Evolutionary conservation across 805 yeast species (phyloP), one percentile per base, ranked within the genome.

Genomic region (Yamadazyma tumulicola): DNA sequence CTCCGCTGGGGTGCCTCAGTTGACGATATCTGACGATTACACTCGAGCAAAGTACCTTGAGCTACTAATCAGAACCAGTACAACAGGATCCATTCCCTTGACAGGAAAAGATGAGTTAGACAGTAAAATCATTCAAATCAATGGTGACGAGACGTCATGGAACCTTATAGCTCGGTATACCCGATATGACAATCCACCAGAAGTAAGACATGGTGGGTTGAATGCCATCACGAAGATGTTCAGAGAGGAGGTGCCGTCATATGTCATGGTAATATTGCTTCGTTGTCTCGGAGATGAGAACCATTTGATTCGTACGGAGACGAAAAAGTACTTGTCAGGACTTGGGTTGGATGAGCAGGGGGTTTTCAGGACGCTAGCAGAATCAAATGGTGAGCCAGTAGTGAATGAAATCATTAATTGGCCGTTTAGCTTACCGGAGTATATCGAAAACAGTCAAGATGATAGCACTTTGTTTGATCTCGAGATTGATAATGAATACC

Each of bases 401-500:
- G n/a, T 6, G 7, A 12, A 26, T 11, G 29, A 26, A 26, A 6
- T 26, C 7, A 6, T 6, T n/a, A 13, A 6, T 18, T 29, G 22
- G n/a, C 26, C 25, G 12, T 29, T 12, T 13, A 8, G 6, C 5
- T 6, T 29, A 19, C 12, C 17, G 12, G 26, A 29, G 13, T 31
- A 16, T 12, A 23, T 23, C 5, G 14, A 22, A 5, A 31, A 31
- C 21, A 4, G 12, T 15, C 11, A 23, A 6, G 37, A 42, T 5
- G 62, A 56, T 14, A 56, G 63, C 13, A 60, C 67, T 2, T 52
- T 87, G 26, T 87, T 86, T 54, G 77, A 77, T 5, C 57, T 70
- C 5, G 96, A 87, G 50, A 76, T 75, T 46, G 74, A 70, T 35
- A 85, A 86, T 45, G n/a, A n/a, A n/a, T n/a, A n/a, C n/a, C n/a